Evolutionary conservation across 352 stramenopile species (phyloP).

Genomic region (Achlya hypogyna): DNA sequence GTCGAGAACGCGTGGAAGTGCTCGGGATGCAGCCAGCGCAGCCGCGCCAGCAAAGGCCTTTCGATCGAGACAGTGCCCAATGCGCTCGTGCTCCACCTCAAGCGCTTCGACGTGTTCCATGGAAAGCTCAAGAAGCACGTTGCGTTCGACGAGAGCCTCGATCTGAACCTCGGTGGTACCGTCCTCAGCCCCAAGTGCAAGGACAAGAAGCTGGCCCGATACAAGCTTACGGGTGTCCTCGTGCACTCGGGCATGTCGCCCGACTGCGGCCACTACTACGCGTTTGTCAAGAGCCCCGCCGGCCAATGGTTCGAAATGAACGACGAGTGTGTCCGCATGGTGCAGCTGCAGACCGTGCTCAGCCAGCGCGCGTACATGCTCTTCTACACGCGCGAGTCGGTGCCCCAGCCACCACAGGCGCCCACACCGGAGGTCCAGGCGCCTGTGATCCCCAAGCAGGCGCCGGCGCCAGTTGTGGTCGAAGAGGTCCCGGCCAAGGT

Average conservation of each 20-base stretch:
- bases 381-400: conserved; percentile 65
- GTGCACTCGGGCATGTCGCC: conserved; percentile 84
- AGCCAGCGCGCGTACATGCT: conserved; percentile 87
- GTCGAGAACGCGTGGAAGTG: conserved; percentile 83
- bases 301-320: conserved; percentile 92
- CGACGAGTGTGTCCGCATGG: conserved; percentile 79
- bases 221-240: conserved; percentile 73
- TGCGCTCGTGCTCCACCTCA: conserved; percentile 84
- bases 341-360: conserved; percentile 78
- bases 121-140: conserved; percentile 87
- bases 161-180: conserved; percentile 40
- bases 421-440: neutral
- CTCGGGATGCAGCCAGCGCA: conserved; percentile 61
- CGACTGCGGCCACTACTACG: conserved; percentile 86
- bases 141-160: conserved; percentile 54
- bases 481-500: neutral
- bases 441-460: neutral
- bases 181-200: conserved; percentile 33
- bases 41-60: conserved; percentile 71
- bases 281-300: conserved; percentile 79
- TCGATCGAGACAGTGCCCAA: conserved; percentile 75
- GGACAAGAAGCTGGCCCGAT: conserved; percentile 34
- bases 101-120: conserved; percentile 81
- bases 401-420: neutral
- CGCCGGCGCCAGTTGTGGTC: conserved; percentile 7